Conservation (phyloP, 805 yeast species). For the Hemisphaericaspora nanyangensis region DNA sequence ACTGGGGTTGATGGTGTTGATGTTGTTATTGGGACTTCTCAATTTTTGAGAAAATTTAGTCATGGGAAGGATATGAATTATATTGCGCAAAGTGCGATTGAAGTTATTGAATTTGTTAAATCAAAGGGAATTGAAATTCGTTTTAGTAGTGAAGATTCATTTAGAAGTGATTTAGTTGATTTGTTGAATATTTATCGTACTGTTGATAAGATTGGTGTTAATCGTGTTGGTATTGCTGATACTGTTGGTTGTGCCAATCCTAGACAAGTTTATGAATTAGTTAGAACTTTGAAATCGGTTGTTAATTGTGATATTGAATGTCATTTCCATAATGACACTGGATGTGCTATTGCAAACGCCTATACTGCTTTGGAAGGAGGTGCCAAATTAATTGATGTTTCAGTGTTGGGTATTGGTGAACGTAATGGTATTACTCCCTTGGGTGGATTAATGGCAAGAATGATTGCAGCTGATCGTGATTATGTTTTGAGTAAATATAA, state of each 20-base stretch:
- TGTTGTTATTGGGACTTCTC: slow-evolving; percentile 96
- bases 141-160: slow-evolving; percentile 95
- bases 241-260: slow-evolving; percentile 99
- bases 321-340: slow-evolving; percentile 98
- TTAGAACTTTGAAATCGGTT: slow-evolving; percentile 87
- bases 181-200: slow-evolving; percentile 92
- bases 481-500: slow-evolving; percentile 93
- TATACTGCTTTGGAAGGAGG: slow-evolving; percentile 98
- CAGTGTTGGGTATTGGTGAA: slow-evolving; percentile 97
- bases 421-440: slow-evolving; percentile 97
- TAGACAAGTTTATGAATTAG: slow-evolving; percentile 95
- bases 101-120: slow-evolving; percentile 96
- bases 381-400: slow-evolving; percentile 89
- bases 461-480: slow-evolving; percentile 98
- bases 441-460: slow-evolving; percentile 98
- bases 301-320: slow-evolving; percentile 97
- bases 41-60: slow-evolving; percentile 87
- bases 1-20: slow-evolving; percentile 99
- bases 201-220: slow-evolving; percentile 95
- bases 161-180: slow-evolving; percentile 95
- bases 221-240: slow-evolving; percentile 98
- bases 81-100: slow-evolving; percentile 92
- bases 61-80: slow-evolving; percentile 99
- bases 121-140: slow-evolving; percentile 95
- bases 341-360: slow-evolving; percentile 98